Evolutionary conservation across 2,329 filamentous ascomycete genomes (phyloP).

Genomic region (Domatiomyces catenatus): DNA sequence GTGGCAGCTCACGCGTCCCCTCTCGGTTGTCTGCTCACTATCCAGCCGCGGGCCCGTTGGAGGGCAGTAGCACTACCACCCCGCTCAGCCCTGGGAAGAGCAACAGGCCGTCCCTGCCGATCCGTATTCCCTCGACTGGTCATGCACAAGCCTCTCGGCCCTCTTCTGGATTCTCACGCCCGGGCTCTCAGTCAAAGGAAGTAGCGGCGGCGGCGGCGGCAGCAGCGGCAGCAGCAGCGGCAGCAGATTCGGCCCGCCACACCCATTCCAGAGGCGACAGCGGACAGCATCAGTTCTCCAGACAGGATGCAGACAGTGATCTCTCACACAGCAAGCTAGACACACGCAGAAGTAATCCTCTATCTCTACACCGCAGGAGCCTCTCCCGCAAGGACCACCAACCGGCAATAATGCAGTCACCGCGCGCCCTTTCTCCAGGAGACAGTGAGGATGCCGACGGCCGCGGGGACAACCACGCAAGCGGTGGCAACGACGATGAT

Average conservation of each 20-base stretch:
- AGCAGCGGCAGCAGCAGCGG: too few species aligned
- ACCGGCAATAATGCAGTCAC: constrained; percentile 4
- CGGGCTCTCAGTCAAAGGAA: constrained; percentile 13
- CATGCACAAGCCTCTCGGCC: constrained; percentile 1
- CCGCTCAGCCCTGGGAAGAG: constrained; percentile 15
- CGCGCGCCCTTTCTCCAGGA: constrained; percentile 3
- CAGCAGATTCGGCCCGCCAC: constrained; percentile 3
- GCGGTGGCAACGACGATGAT: constrained; percentile 15
- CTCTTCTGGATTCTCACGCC: constrained; percentile 8
- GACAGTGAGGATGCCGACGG: constrained; percentile 21
- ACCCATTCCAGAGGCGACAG: constrained; percentile 15
- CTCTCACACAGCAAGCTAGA: constrained; percentile 12
- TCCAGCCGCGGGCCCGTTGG: constrained; percentile 8
- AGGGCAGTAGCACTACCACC: constrained; percentile 7
- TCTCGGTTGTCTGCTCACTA: constrained; percentile 22
- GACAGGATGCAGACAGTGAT: constrained; percentile 13
- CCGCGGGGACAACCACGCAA: constrained; percentile 18
- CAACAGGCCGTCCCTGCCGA: constrained; percentile 11
- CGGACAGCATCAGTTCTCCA: constrained; percentile 12
- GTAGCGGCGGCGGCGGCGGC: too few species aligned
- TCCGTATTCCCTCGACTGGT: constrained; percentile 6
- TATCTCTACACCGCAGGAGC: constrained; percentile 9
- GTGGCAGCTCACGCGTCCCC: constrained; percentile 24
- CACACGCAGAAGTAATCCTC: constrained; percentile 12
- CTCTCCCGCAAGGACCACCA: constrained; percentile 8